Evolutionary conservation across 2,329 filamentous ascomycete genomes (phyloP).

Genomic region (Aurifilum marmelostoma): DNA sequence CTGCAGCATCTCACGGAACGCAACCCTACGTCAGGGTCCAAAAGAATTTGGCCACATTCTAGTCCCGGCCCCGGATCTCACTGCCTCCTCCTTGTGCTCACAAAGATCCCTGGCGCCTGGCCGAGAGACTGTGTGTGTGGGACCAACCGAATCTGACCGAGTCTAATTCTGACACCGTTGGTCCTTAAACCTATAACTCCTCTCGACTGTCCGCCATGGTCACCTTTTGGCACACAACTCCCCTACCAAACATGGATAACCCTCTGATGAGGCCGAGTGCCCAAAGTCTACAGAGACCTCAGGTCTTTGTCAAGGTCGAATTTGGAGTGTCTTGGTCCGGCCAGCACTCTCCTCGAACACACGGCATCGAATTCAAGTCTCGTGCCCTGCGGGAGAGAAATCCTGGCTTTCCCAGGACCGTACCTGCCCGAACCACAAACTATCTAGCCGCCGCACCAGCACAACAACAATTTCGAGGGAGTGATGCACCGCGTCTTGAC

Average conservation of each 20-base stretch:
- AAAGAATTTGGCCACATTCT: conserved; percentile 9
- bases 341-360: conserved; percentile 47
- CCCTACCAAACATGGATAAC: conserved; percentile 35
- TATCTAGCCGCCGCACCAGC: conserved; percentile 40
- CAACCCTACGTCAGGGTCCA: conserved; percentile 15
- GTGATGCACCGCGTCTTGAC: conserved; percentile 17
- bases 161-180: conserved; percentile 11
- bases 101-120: conserved; percentile 12
- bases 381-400: conserved; percentile 47
- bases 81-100: conserved; percentile 4
- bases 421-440: conserved; percentile 50
- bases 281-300: conserved; percentile 41
- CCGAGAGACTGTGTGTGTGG: conserved; percentile 19
- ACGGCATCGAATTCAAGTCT: conserved; percentile 52
- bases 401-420: conserved; percentile 49
- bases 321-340: conserved; percentile 55
- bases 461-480: conserved; percentile 11
- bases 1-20: conserved; percentile 20
- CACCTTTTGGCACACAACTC: conserved; percentile 34
- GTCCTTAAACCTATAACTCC: conserved; percentile 16
- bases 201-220: conserved; percentile 24
- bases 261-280: conserved; percentile 35
- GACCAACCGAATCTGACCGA: conserved; percentile 17
- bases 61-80: conserved; percentile 6
- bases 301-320: conserved; percentile 55